Evolutionary conservation across 805 yeast genomes (phyloP), one percentile per base, ranked within the genome.

Genomic region (Saturnispora kantuleensis): DNA sequence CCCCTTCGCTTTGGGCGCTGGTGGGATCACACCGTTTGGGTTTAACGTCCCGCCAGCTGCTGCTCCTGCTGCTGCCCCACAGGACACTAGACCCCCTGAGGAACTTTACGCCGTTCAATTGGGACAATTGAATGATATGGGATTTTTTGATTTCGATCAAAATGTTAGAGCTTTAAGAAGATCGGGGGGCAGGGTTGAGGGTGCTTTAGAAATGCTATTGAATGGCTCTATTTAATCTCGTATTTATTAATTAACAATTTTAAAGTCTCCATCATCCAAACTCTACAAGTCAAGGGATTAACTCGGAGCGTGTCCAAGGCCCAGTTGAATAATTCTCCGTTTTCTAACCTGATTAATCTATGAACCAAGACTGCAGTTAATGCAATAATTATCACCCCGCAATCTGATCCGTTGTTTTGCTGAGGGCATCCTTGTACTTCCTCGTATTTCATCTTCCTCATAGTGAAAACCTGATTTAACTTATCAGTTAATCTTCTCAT

Each of bases 131-230:
- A 84, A 82, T 58, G 90, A 84, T 56, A 81, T 84, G 74, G 93
- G 93, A 6, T 90, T 90, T 67, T 78, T 76, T 53, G 97, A 90
- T 53, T 90, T 90, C 59, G 97, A 90, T 53, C 74, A 85, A 53
- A 93, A 93, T 58, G 88, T 93, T 18, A 80, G 79, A 28, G 97
- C 97, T 1, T 73, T 93, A 56, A 79, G 97, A 68, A 79, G 97
- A 66, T 79, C 90, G 45, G 98, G 98, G 31, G 98, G 98, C 8
- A 85, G 89, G 50, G 97, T 90, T 21, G 96, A 90, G 66, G 97
- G 97, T 38, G 98, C 98, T 10, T 71, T 90, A 42, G 97, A 90
- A 63, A 84, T 86, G 44, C 68, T 89, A 54, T 71, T 89, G 47
- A 82, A 73, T 49, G 84, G 84, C 26, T 65, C 67, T 45, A 71